Evolutionary conservation across 257 asterid species (phyloP).

Genomic region (Gardenia jasminoides): DNA sequence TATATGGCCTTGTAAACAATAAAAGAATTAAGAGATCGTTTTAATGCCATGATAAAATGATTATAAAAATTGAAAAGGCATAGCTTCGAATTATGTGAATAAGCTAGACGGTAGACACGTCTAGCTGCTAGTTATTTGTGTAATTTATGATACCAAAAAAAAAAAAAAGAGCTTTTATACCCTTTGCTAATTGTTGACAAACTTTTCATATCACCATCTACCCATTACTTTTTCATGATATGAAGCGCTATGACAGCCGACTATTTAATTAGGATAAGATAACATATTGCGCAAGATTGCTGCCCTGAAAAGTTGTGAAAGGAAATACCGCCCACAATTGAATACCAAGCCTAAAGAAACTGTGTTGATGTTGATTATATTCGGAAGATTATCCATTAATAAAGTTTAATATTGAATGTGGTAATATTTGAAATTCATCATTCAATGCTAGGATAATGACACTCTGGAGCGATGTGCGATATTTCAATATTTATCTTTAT

Average conservation of each 20-base stretch:
- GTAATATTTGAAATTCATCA: too few species aligned
- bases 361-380: not conserved
- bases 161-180: too few species aligned
- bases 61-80: not conserved
- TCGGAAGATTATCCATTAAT: not conserved
- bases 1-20: not conserved
- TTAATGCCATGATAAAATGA: not conserved
- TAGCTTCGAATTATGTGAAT: too few species aligned
- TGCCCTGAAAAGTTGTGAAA: not conserved
- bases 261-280: conserved; percentile 10
- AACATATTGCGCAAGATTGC: not conserved
- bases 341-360: too few species aligned
- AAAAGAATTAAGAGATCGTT: not conserved
- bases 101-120: too few species aligned
- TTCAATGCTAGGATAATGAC: not conserved
- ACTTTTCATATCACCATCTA: conserved; percentile 16
- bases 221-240: conserved; percentile 13
- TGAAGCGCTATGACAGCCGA: conserved; percentile 6
- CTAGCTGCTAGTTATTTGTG: too few species aligned
- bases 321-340: not conserved
- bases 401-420: too few species aligned
- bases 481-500: too few species aligned
- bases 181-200: not conserved
- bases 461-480: not conserved
- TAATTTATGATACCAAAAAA: too few species aligned